Conservation (phyloP, 1,284 basidiomycete genomes). For the Abortiporus biennis region DNA sequence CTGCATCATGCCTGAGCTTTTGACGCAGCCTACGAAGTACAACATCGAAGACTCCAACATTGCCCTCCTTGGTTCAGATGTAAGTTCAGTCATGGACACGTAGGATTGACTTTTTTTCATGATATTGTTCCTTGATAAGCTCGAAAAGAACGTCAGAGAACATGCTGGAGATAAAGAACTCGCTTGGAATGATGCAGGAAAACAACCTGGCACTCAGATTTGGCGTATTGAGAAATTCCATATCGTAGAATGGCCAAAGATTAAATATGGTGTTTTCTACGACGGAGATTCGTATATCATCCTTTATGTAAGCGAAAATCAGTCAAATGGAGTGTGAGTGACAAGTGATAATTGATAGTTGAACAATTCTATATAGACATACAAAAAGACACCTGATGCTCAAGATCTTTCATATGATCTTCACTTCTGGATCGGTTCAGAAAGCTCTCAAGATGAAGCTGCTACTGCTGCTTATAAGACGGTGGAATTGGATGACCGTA, state of each 20-base stretch:
- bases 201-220: conserved; percentile 37
- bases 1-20: conserved; percentile 4
- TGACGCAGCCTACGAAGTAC: conserved; percentile 33
- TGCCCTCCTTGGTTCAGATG: conserved; percentile 55
- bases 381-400: conserved; percentile 43
- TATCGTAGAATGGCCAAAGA: conserved; percentile 47
- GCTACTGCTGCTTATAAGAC: conserved; percentile 65
- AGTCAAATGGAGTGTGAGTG: background rate
- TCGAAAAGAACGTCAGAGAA: conserved; percentile 51
- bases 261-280: conserved; percentile 49
- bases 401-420: conserved; percentile 48
- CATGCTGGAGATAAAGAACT: conserved; percentile 45
- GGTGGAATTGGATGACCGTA: conserved; percentile 62
- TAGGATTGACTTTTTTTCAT: background rate
- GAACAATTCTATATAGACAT: conserved; percentile 28
- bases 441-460: conserved; percentile 59
- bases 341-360: background rate
- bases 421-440: conserved; percentile 60
- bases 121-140: conserved; percentile 24
- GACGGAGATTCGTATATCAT: conserved; percentile 63
- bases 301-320: conserved; percentile 46
- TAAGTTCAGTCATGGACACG: conserved; percentile 22
- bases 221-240: conserved; percentile 58
- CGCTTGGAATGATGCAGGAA: conserved; percentile 47
- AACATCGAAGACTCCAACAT: conserved; percentile 60